Evolutionary conservation across 169 alveolate genomes (phyloP), one percentile per base, ranked within the genome.

Genomic region (Plasmodium berghei): DNA sequence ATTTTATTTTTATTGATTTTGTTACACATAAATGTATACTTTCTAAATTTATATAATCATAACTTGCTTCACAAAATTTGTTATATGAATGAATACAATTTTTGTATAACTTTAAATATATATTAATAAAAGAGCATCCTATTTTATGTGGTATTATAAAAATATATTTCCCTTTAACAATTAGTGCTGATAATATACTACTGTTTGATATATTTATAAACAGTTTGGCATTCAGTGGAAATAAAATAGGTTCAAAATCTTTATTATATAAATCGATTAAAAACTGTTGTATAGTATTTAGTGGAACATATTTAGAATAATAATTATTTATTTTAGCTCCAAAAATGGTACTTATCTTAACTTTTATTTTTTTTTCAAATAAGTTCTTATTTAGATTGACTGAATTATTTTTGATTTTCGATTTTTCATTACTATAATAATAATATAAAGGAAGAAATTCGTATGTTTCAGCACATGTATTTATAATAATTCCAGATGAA

Each of bases 61-160:
- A 14, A 16, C 59, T 52, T 12, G 18, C 59, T 64, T 80, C 45
- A 24, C 28, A 61, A 66, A 24, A 40, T 63, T 77, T 18, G 16
- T 12, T 10, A 46, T n/a, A 54, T 8, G 16, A 24, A n/a, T 72
- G 5, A 40, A 1, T 46, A 63, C 56, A 9, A 55, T 48, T 45
- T 40, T 26, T 77, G 28, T 80, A 59, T 16, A 80, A 54, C 20
- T 55, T 45, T 16, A 67, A 64, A 55, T 59, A 48, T 45, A 80
- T 58, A 18, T 42, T 2, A 61, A 80, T 28, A 18, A 66, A 80
- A 8, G 90, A 66, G 16, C 90, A 80, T 9, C 90, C 90, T 46
- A 66, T 26, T 71, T 48, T 80, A 26, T 80, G 71, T 9, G 90
- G 90, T n/a, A 80, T 59, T 2, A 80, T 40, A 67, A 66, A 80